These are phyloP conservation scores for Coniochaeta hoffmannii DNA, from an alignment of 2,329 filamentous ascomycete species.

Conservation along the genomic window DNA sequence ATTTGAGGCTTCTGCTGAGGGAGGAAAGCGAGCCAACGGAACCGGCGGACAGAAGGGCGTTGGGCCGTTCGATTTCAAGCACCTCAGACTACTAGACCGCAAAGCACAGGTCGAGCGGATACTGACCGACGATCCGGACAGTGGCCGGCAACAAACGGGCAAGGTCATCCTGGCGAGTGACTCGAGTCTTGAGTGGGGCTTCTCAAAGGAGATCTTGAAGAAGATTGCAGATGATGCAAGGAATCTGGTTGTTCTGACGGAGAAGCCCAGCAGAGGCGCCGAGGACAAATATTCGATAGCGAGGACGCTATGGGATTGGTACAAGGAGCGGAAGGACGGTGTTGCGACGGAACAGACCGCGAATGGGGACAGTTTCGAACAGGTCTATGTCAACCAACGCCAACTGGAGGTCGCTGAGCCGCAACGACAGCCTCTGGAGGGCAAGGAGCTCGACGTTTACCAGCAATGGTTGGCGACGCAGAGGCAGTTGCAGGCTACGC, in stretches of 20 bases:
- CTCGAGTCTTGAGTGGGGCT: slow-evolving; percentile 86
- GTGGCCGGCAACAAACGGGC: slow-evolving; percentile 27
- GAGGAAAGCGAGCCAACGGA: slow-evolving; percentile 34
- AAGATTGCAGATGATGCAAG: slow-evolving; percentile 66
- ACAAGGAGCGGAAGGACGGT: slow-evolving; percentile 60
- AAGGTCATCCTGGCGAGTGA: slow-evolving; percentile 89
- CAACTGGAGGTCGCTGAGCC: slow-evolving; percentile 55
- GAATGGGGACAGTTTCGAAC: slow-evolving; percentile 53
- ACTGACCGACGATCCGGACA: slow-evolving; percentile 33
- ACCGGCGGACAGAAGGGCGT: slow-evolving; percentile 41
- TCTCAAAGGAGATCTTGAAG: slow-evolving; percentile 73
- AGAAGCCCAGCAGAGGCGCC: slow-evolving; percentile 49
- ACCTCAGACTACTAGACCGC: slow-evolving; percentile 75
- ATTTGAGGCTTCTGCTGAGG: slow-evolving; percentile 66
- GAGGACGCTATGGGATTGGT: slow-evolving; percentile 72
- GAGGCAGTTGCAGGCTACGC: slow-evolving; percentile 74
- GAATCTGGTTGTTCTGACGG: slow-evolving; percentile 83
- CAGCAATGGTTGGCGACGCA: slow-evolving; percentile 90
- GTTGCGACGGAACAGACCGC: slow-evolving; percentile 48
- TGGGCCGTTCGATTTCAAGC: slow-evolving; percentile 84
- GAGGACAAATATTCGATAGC: slow-evolving; percentile 53
- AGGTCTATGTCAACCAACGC: slow-evolving; percentile 58
- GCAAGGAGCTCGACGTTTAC: slow-evolving; percentile 72
- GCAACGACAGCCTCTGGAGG: slow-evolving; percentile 58
- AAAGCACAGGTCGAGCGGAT: slow-evolving; percentile 72